Conservation (phyloP, 148 eudicot species). For the Persicaria maculosa region DNA sequence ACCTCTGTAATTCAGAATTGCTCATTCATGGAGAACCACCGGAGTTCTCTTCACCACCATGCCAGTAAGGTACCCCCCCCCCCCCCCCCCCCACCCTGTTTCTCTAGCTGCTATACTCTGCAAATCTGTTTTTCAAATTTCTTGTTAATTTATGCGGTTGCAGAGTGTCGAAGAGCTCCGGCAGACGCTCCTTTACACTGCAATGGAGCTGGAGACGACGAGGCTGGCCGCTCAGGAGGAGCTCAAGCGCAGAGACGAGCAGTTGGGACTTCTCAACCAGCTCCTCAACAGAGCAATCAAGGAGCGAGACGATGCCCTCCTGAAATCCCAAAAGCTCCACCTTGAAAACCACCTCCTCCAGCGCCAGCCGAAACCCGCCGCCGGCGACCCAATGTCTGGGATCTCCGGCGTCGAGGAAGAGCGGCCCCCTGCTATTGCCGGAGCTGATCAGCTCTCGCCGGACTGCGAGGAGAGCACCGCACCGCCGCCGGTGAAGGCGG, state of each 20-base stretch:
- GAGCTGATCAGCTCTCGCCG: constrained; percentile 17
- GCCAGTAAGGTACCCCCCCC: background rate
- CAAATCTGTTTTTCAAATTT: background rate
- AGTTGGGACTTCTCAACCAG: background rate
- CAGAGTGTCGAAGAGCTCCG: background rate
- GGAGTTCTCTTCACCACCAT: background rate
- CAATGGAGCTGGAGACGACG: constrained; percentile 13
- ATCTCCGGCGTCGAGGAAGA: background rate
- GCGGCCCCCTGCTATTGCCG: background rate
- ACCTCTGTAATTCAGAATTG: background rate
- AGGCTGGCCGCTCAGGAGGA: constrained; percentile 5
- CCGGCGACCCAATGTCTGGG: background rate
- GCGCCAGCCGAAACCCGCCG: background rate
- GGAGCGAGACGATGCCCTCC: constrained; percentile 8
- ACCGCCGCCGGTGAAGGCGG: constrained; percentile 19
- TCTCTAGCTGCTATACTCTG: background rate
- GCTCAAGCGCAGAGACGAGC: constrained; percentile 6
- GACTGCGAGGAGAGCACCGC: constrained; percentile 54
- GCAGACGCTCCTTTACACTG: constrained; percentile 3
- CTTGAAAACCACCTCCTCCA: constrained; percentile 1
- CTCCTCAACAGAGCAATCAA: constrained; percentile 8
- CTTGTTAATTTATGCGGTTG: background rate
- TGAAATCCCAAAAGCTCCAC: constrained; percentile 8
- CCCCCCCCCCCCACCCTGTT: background rate
- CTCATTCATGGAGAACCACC: background rate